Percentiles rank a stretch among this genome's conserved stretches.
phyloP scores from a whole-genome alignment of 495 filamentous ascomycete species.

The Xanthoparmelia taractica region DNA sequence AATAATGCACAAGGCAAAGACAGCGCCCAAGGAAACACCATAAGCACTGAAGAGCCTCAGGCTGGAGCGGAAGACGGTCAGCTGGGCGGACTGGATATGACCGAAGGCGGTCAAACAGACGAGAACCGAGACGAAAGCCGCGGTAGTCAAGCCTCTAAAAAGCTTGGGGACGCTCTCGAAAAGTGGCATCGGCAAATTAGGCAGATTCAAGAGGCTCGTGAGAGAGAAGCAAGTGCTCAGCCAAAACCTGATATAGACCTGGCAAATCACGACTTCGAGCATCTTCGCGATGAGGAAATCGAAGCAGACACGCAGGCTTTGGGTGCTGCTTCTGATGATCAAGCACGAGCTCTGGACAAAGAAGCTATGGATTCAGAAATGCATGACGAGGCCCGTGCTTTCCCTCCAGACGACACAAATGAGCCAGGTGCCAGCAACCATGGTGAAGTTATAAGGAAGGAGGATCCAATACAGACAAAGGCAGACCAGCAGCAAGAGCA shows the following conservation, averaged over 20 bases:
- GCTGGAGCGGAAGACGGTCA: slow-evolving; percentile 33
- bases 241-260: slow-evolving; percentile 54
- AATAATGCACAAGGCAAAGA: slow-evolving; percentile 43
- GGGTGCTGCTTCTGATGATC: slow-evolving; percentile 79
- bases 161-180: slow-evolving; percentile 88
- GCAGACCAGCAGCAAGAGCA: slow-evolving; percentile 39
- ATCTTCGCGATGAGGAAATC: slow-evolving; percentile 74
- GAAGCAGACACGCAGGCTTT: slow-evolving; percentile 81
- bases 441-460: slow-evolving; percentile 43
- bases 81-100: neutral
- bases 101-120: neutral
- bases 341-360: slow-evolving; percentile 72
- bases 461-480: slow-evolving; percentile 29
- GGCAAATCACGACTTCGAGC: slow-evolving; percentile 73
- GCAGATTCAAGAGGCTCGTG: slow-evolving; percentile 63
- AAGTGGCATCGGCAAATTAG: slow-evolving; percentile 79
- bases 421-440: slow-evolving; percentile 44
- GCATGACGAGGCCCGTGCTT: slow-evolving; percentile 46
- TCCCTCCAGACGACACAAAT: slow-evolving; percentile 52
- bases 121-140: neutral
- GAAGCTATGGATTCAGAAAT: slow-evolving; percentile 69
- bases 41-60: slow-evolving; percentile 38
- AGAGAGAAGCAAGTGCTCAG: slow-evolving; percentile 48
- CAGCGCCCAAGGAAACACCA: slow-evolving; percentile 22
- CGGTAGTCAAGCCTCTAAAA: slow-evolving; percentile 65